Evolutionary conservation across 208 protist species (phyloP), one percentile per base, ranked within the genome.

Genomic region (Cochliopodium minus): DNA sequence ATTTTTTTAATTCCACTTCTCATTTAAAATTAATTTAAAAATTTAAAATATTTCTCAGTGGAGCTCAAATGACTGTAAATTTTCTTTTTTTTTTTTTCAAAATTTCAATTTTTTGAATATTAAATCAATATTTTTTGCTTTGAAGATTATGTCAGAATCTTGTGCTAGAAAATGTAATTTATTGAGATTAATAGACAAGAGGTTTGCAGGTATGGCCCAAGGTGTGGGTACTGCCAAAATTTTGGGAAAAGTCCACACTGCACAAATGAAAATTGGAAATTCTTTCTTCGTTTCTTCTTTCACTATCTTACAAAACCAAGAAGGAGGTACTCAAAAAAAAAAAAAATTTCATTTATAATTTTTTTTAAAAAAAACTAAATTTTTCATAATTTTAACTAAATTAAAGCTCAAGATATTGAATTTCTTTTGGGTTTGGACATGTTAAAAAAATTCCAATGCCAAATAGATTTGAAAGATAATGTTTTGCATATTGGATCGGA

Each of bases 371-470:
- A n/a, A n/a, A n/a, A n/a, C n/a, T n/a, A n/a, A n/a, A n/a, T n/a
- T n/a, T n/a, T n/a, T n/a, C n/a, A n/a, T n/a, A n/a, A n/a, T n/a
- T n/a, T n/a, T n/a, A n/a, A n/a, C n/a, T n/a, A n/a, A n/a, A n/a
- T n/a, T n/a, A n/a, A n/a, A 42, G 62, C 78, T 25, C 71, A 83
- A 52, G 40, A 64, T 23, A 81, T 90, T 7, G 85, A 92, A 47
- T 69, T 92, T 53, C 79, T 95, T 26, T 76, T 95, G 42, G 90
- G 88, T 15, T 76, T 95, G 4, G 88, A 95, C 61, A 86, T 90
- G 69, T 70, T 94, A 28, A 77, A 66, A 62, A 71, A 83, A 17
- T 82, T 87, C 39, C 73, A 74, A 50, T 80, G 82, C 68, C 17
- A 65, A 15, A 76, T 88, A 39, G 72, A 88, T 52, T 64, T 87